Percentiles rank a stretch among this genome's conserved stretches.
These are phyloP conservation scores for Curvularia sp. DNA, from an alignment of 2,329 filamentous ascomycete genomes.

Conservation along the genomic window DNA sequence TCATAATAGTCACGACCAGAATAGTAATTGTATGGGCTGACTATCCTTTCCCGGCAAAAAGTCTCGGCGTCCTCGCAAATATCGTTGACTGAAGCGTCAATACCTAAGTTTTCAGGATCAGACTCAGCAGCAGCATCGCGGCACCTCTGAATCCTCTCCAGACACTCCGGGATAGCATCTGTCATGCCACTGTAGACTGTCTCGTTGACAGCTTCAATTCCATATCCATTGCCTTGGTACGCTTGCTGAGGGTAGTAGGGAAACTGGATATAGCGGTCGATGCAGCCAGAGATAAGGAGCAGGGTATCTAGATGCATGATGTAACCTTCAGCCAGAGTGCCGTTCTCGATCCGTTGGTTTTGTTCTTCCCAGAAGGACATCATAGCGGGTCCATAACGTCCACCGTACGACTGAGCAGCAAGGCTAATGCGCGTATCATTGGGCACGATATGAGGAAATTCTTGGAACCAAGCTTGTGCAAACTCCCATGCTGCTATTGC, in stretches of 20 bases:
- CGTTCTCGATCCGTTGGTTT: conserved; percentile 24
- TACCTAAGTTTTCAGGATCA: conserved; percentile 50
- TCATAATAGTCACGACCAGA: conserved; percentile 32
- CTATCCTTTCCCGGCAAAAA: conserved; percentile 46
- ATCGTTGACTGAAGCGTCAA: conserved; percentile 43
- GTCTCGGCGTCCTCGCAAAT: conserved; percentile 61
- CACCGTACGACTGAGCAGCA: conserved; percentile 27
- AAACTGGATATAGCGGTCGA: conserved; percentile 21
- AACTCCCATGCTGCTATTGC: conserved; percentile 33
- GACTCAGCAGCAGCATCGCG: conserved; percentile 23
- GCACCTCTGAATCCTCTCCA: conserved; percentile 23
- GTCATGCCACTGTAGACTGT: conserved; percentile 29
- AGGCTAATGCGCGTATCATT: conserved; percentile 31
- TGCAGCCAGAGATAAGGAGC: conserved; percentile 20
- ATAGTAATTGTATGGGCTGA: conserved; percentile 26
- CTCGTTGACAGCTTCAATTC: conserved; percentile 22
- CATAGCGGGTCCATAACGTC: conserved; percentile 24
- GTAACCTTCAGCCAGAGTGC: conserved; percentile 16
- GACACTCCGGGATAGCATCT: conserved; percentile 22
- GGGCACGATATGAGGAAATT: conserved; percentile 31
- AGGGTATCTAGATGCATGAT: conserved; percentile 23
- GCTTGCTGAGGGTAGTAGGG: conserved; percentile 24
- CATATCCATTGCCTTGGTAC: conserved; percentile 19
- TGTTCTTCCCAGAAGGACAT: conserved; percentile 26
- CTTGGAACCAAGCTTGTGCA: conserved; percentile 31